phyloP scores from a whole-genome alignment of 768 basidiomycete genomes.

The Panus rudis region DNA sequence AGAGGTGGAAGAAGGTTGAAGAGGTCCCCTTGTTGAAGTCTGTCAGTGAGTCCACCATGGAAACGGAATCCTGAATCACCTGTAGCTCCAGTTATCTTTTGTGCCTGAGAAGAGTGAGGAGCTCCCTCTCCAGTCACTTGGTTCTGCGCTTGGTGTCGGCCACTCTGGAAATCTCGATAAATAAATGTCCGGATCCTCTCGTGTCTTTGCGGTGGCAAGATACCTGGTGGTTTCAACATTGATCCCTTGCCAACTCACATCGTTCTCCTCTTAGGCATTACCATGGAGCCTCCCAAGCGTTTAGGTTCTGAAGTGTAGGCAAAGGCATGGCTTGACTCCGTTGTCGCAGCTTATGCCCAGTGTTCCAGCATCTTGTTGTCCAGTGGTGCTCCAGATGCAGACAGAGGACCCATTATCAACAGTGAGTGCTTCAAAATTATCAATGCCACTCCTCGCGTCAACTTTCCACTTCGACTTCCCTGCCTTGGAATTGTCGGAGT shows the following conservation, averaged over 20 bases:
- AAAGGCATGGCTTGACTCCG: constrained; percentile 85
- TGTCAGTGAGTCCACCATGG: constrained; percentile 97
- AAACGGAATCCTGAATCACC: constrained; percentile 98
- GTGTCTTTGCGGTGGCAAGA: constrained; percentile 89
- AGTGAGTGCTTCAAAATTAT: constrained; percentile 97
- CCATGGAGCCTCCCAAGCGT: constrained; percentile 92
- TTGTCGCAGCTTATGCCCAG: constrained; percentile 81
- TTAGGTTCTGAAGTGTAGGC: constrained; percentile 86
- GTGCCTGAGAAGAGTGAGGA: constrained; percentile 99
- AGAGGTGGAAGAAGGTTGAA: constrained; percentile 87
- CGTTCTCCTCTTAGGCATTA: constrained; percentile 84
- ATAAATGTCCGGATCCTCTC: constrained; percentile 86
- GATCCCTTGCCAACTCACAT: constrained; percentile 85
- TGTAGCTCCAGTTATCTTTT: constrained; percentile 89
- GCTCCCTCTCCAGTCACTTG: constrained; percentile 91
- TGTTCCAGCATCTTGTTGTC: constrained; percentile 82
- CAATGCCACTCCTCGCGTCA: constrained; percentile 91
- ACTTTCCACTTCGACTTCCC: constrained; percentile 98
- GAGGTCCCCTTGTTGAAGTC: constrained; percentile 89
- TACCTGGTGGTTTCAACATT: constrained; percentile 99
- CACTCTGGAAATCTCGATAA: constrained; percentile 88
- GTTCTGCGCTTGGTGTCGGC: constrained; percentile 72
- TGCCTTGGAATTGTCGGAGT: constrained; percentile 60
- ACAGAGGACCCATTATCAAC: constrained; percentile 86
- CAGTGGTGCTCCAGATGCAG: constrained; percentile 53